Conservation (phyloP, 2,329 filamentous ascomycete genomes). For the Exutisphaerella laricina region DNA sequence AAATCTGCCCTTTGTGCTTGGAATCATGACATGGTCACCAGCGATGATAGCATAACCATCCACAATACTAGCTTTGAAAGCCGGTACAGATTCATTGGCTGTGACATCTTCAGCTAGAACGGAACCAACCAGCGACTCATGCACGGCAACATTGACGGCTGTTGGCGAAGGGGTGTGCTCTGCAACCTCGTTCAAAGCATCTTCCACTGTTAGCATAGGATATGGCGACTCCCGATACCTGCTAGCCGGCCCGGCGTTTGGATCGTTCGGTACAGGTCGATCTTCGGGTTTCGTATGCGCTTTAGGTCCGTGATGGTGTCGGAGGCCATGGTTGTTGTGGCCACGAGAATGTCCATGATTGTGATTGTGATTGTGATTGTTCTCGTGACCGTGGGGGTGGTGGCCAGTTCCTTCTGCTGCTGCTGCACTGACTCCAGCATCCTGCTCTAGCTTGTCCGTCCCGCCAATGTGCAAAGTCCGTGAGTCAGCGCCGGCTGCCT, state of each 20-base stretch:
- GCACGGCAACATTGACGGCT: slow-evolving; percentile 55
- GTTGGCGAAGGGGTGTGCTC: slow-evolving; percentile 63
- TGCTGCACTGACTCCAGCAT: slow-evolving; percentile 54
- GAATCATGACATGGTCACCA: slow-evolving; percentile 37
- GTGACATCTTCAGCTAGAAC: slow-evolving; percentile 79
- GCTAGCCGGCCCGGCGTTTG: slow-evolving; percentile 55
- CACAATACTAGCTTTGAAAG: slow-evolving; percentile 91
- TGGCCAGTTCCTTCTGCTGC: no score
- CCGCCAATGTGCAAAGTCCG: slow-evolving; percentile 73
- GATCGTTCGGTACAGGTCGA: slow-evolving; percentile 54
- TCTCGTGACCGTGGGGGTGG: slow-evolving; percentile 23
- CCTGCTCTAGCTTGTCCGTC: slow-evolving; percentile 73
- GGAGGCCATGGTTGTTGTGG: slow-evolving; percentile 41
- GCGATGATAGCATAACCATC: slow-evolving; percentile 88
- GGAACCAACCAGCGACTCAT: slow-evolving; percentile 62
- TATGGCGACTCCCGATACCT: slow-evolving; percentile 84
- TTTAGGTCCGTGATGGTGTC: slow-evolving; percentile 56
- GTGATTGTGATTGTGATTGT: slow-evolving; percentile 29
- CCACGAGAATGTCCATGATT: slow-evolving; percentile 32
- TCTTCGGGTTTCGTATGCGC: slow-evolving; percentile 65
- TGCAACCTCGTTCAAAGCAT: slow-evolving; percentile 69
- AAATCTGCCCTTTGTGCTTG: slow-evolving; percentile 68
- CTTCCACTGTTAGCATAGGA: slow-evolving; percentile 80
- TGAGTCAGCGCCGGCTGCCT: slow-evolving; percentile 79
- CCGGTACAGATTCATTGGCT: slow-evolving; percentile 78